Evolutionary conservation across 768 basidiomycete species (phyloP).

Genomic region (Rhodotorula babjevae): DNA sequence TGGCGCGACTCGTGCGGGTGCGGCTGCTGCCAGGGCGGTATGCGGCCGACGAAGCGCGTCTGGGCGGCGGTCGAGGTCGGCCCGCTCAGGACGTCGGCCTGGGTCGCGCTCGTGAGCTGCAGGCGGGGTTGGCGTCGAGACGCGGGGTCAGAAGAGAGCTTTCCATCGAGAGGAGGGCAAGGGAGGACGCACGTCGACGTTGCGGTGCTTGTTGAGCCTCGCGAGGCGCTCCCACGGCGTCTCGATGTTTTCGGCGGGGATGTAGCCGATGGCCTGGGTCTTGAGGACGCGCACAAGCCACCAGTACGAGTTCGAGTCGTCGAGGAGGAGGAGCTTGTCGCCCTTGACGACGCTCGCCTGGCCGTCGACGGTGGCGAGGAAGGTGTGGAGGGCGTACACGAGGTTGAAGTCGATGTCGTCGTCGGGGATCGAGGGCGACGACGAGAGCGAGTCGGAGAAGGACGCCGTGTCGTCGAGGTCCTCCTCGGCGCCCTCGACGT

Average conservation of each 20-base stretch:
- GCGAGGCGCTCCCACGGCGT: conserved; percentile 95
- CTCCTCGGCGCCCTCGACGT: conserved; percentile 23
- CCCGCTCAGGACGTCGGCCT: conserved; percentile 59
- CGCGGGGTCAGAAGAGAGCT: too few species aligned
- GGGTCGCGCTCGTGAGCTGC: conserved; percentile 70
- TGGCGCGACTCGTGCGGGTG: conserved; percentile 43
- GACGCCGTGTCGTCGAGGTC: conserved; percentile 34
- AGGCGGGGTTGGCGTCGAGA: too few species aligned
- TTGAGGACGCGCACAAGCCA: conserved; percentile 98
- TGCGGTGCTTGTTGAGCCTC: conserved; percentile 90
- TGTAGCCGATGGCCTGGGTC: conserved; percentile 97
- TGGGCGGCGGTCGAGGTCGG: conserved; percentile 45
- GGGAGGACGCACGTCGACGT: conserved; percentile 73
- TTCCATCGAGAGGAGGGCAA: neutral
- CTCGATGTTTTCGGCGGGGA: conserved; percentile 98
- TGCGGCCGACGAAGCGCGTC: conserved; percentile 33
- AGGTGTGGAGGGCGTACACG: conserved; percentile 89
- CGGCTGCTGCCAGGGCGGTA: conserved; percentile 37
- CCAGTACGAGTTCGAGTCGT: conserved; percentile 99
- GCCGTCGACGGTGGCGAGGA: conserved; percentile 95
- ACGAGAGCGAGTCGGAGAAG: conserved; percentile 41
- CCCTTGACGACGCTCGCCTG: conserved; percentile 99
- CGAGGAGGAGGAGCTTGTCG: conserved; percentile 90
- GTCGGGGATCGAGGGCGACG: conserved; percentile 42
- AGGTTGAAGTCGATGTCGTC: conserved; percentile 76